A percentile compares a stretch with the other conserved stretches of the same genome.
phyloP scores from a whole-genome alignment of 805 yeast genomes.

The Saturnispora silvae region DNA sequence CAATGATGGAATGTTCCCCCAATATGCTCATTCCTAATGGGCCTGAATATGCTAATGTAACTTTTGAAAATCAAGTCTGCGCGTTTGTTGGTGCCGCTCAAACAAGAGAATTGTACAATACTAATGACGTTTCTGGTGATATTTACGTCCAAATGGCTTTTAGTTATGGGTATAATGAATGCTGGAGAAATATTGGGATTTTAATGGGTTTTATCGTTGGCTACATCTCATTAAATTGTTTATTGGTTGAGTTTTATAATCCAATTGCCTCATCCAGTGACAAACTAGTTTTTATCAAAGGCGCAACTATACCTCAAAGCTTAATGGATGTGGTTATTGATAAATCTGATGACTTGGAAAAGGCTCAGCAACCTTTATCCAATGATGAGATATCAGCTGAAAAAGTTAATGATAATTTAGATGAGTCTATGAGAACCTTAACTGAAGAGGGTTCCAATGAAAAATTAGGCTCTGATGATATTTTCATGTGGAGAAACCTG shows the following conservation, averaged over 20 bases:
- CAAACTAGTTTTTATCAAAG: constrained; percentile 23
- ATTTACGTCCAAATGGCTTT: constrained; percentile 35
- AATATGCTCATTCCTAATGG: constrained; percentile 41
- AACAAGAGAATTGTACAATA: constrained; percentile 15
- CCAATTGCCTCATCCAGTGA: constrained; percentile 26
- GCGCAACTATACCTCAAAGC: constrained; percentile 19
- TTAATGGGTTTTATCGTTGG: constrained; percentile 32
- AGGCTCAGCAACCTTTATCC: neutral
- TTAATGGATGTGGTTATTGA: constrained; percentile 23
- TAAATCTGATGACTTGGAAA: constrained; percentile 32
- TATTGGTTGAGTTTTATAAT: constrained; percentile 24
- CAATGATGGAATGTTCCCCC: constrained; percentile 39
- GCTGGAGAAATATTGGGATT: constrained; percentile 73
- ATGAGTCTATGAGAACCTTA: constrained; percentile 1
- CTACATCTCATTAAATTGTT: constrained; percentile 25
- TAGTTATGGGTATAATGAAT: constrained; percentile 44
- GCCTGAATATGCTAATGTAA: constrained; percentile 36
- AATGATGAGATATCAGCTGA: neutral
- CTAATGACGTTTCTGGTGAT: constrained; percentile 40
- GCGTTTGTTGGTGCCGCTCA: constrained; percentile 38
- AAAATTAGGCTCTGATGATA: constrained; percentile 31
- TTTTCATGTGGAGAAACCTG: constrained; percentile 55
- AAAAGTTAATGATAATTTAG: constrained; percentile 3
- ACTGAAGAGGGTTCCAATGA: constrained; percentile 10
- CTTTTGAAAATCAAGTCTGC: constrained; percentile 36